Evolutionary conservation across 805 yeast species (phyloP), one percentile per base, ranked within the genome.

Genomic region (Monosporozyma aquatica): DNA sequence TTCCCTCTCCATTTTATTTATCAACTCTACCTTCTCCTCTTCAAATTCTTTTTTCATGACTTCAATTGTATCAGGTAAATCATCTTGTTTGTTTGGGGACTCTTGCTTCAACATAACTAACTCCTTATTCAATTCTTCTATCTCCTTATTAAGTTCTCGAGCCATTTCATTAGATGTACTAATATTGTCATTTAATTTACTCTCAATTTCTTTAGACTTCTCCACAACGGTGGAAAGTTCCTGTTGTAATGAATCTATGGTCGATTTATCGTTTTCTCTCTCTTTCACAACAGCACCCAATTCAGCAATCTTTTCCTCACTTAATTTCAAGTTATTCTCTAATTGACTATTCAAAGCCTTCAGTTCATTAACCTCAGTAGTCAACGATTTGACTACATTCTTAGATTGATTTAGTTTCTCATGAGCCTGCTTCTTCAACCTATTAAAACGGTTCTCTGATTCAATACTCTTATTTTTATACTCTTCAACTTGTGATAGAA

Each of bases 361-460:
- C 18, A 71, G 42, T 4, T 55, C 60, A 7, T 56, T 58, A 9
- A 67, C 45, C 43, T 69, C 63, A 6, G 50, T 44, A 32, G 59
- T 72, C 34, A 78, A 58, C 4, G 63, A 64, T 27, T 64, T 63
- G 24, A 71, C 60, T 6, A 65, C 62, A 7, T 51, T 51, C 28
- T 56, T 56, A 6, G 60, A 52, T 5, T 53, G 52, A 38, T 58
- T 52, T 20, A 61, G 45, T 27, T 58, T 59, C 35, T 66, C 66
- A 53, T 60, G 59, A 2, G 68, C 67, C 40, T 53, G 61, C 49
- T 53, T 51, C 47, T 49, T 63, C 28, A 65, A 42, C 32, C 65
- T 54, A 37, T 51, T 54, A 42, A 63, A 54, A 25, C 61, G 52
- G 24, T 56, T 61, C 21, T 61, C 59, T 29, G 57, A 50, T 23